phyloP scores from a whole-genome alignment of 2,329 filamentous ascomycete genomes.

The Capronia americana region DNA sequence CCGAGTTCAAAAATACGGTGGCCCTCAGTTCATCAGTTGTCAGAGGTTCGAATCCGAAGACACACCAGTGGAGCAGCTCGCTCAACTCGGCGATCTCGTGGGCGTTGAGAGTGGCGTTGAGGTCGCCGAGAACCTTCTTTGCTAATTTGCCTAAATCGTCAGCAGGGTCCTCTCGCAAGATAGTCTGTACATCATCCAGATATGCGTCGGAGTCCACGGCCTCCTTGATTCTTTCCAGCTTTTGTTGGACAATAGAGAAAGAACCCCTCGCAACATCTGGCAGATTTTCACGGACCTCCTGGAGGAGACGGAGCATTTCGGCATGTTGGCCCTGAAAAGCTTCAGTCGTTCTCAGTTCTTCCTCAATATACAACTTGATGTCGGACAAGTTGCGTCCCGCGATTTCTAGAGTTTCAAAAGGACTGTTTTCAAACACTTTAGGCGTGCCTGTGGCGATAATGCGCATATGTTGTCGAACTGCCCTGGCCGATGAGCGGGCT shows the following conservation, averaged over 20 bases:
- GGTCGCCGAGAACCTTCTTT: conserved; percentile 5
- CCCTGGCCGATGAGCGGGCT: neutral
- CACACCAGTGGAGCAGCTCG: conserved; percentile 5
- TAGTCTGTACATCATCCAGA: conserved; percentile 9
- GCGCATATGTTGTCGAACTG: neutral
- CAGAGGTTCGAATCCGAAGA: conserved; percentile 1
- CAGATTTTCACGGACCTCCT: neutral
- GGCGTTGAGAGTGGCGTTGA: conserved; percentile 4
- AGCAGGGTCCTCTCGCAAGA: conserved; percentile 7
- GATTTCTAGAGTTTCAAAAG: neutral
- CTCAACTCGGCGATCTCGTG: conserved; percentile 11
- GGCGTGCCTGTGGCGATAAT: neutral
- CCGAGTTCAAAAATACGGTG: neutral
- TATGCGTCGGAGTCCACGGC: conserved; percentile 11
- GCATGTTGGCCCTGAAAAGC: neutral
- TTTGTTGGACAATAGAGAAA: conserved; percentile 8
- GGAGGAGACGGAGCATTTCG: neutral
- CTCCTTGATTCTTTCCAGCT: conserved; percentile 7
- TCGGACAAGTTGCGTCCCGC: neutral
- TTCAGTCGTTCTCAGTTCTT: neutral
- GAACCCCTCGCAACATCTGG: neutral
- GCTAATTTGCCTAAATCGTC: conserved; percentile 8
- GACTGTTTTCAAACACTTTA: neutral
- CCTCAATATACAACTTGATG: neutral
- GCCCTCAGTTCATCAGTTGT: neutral